Evolutionary conservation across 75 land plant genomes (phyloP).

Genomic region (Pinus taeda): DNA sequence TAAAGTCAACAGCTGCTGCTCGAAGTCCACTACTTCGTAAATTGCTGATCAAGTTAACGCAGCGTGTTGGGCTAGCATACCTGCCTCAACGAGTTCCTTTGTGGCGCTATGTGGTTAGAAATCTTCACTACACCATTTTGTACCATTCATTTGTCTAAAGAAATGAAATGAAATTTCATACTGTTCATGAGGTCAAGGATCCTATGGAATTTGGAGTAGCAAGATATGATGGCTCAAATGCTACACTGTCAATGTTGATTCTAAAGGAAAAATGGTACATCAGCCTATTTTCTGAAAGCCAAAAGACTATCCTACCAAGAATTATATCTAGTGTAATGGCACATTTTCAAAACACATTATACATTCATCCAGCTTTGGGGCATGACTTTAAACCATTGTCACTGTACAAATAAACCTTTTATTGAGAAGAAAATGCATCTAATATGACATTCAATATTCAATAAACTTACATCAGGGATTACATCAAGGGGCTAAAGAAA

Average conservation of each 20-base stretch:
- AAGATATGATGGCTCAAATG: neutral
- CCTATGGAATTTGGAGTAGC: neutral
- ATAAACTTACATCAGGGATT: no score
- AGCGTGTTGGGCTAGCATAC: constrained; percentile 80
- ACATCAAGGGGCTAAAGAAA: no score
- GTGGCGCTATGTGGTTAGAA: constrained; percentile 86
- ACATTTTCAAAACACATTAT: neutral
- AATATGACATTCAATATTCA: no score
- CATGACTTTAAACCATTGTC: neutral
- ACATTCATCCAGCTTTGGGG: neutral
- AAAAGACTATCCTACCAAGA: neutral
- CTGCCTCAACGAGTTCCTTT: constrained; percentile 73
- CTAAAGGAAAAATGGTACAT: neutral
- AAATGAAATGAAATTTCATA: constrained; percentile 6
- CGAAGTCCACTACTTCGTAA: constrained; percentile 90
- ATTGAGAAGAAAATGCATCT: no score
- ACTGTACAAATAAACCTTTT: neutral
- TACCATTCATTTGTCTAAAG: neutral
- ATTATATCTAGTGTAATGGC: neutral
- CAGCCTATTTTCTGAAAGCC: neutral
- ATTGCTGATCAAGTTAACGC: constrained; percentile 79
- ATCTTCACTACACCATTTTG: constrained; percentile 3
- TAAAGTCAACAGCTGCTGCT: constrained; percentile 60
- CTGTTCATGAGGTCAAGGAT: neutral
- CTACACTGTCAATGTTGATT: neutral